phyloP scores from a whole-genome alignment of 306 rosid genomes.

The Erythrophleum fordii region DNA sequence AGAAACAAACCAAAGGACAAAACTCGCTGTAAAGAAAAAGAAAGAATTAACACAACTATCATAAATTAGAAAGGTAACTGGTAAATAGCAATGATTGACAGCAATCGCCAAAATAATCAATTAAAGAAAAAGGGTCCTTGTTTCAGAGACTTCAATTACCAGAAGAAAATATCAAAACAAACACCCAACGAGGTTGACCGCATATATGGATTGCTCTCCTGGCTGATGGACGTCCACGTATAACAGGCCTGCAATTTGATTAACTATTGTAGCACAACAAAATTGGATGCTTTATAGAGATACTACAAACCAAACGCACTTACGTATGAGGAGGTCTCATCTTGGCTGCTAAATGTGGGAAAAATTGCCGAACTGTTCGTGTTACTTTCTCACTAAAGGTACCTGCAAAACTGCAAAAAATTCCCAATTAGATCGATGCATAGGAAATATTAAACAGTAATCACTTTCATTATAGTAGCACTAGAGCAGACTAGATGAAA shows the following conservation, averaged over 20 bases:
- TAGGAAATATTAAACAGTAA: not conserved
- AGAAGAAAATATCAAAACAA: slow-evolving; percentile 71
- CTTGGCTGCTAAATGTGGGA: slow-evolving; percentile 96
- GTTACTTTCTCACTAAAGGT: slow-evolving; percentile 89
- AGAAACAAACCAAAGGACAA: slow-evolving; percentile 83
- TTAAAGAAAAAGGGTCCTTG: slow-evolving; percentile 1
- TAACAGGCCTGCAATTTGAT: slow-evolving; percentile 44
- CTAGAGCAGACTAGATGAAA: not conserved
- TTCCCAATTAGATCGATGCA: not conserved
- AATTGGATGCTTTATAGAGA: slow-evolving; percentile 1
- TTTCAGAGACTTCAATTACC: slow-evolving; percentile 55
- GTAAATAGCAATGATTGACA: slow-evolving; percentile 13
- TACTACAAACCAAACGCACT: slow-evolving; percentile 43
- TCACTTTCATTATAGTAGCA: not conserved
- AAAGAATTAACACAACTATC: slow-evolving; percentile 8
- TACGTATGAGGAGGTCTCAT: slow-evolving; percentile 98
- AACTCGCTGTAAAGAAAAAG: slow-evolving; percentile 62
- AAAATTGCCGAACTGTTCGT: slow-evolving; percentile 84
- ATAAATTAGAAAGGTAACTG: not conserved
- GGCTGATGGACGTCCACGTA: slow-evolving; percentile 55
- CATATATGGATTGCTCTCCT: slow-evolving; percentile 86
- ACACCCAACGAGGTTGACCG: slow-evolving; percentile 97
- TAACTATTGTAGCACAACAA: not conserved
- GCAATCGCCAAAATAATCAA: slow-evolving; percentile 19
- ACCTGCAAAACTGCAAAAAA: slow-evolving; percentile 49